Evolutionary conservation across 345 rosid genomes (phyloP).

Genomic region (Acer saccharum): DNA sequence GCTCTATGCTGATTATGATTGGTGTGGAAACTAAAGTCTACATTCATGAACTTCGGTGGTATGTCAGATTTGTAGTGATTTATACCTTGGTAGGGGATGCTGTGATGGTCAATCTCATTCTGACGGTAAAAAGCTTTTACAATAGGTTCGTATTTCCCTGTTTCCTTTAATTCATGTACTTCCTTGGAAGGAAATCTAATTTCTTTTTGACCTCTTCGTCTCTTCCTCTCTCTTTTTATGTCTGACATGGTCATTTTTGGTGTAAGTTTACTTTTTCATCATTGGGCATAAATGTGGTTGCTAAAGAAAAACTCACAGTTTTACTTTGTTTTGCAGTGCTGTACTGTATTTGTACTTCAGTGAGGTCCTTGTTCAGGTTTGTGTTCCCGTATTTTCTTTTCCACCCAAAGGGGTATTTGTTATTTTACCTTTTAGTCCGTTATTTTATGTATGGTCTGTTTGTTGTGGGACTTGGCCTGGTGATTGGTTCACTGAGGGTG

Average conservation of each 20-base stretch:
- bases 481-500: constrained; percentile 7
- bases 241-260: not conserved
- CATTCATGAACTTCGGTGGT: constrained; percentile 84
- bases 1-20: constrained; percentile 72
- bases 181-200: not conserved
- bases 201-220: not conserved
- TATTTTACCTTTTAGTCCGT: not conserved
- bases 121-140: constrained; percentile 69
- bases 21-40: constrained; percentile 79
- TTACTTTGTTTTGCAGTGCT: constrained; percentile 55
- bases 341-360: constrained; percentile 72
- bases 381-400: constrained; percentile 30
- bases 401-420: not conserved
- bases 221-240: not conserved
- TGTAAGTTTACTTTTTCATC: not conserved
- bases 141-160: constrained; percentile 49
- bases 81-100: constrained; percentile 83
- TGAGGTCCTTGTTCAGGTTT: constrained; percentile 87
- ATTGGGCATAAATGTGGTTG: not conserved
- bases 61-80: constrained; percentile 80
- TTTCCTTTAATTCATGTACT: not conserved
- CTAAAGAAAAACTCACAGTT: constrained; percentile 28
- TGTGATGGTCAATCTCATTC: constrained; percentile 79
- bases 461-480: constrained; percentile 5
- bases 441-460: not conserved